Evolutionary conservation across 2,329 filamentous ascomycete genomes (phyloP), one percentile per base, ranked within the genome.

Genomic region (Balansia obtecta): DNA sequence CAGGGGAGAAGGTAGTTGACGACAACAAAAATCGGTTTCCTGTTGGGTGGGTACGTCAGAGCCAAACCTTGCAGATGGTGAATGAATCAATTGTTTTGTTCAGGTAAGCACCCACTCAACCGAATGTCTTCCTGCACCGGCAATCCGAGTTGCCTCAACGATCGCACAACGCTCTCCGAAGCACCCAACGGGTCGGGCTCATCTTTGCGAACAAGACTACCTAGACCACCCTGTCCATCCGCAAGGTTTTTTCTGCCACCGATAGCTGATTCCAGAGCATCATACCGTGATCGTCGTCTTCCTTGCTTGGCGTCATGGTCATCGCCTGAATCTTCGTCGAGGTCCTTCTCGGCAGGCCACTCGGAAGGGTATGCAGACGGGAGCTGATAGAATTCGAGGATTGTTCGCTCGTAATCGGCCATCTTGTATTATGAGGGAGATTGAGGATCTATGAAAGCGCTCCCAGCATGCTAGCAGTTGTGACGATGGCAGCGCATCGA

Each of bases 1-100:
- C 82, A 2, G 93, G 93, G 0, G 89, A 95, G 71, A 98, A 98
- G 47, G 87, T 90, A 12, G 91, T 97, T 15, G 91, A 97, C 11
- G 90, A 96, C 20, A 98, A 79, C 50, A 98, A 79, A 68, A 97
- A 98, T 55, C 89, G 87, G 63, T 95, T 96, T 52, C 86, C 85
- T 86, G 63, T 46, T 34, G 9, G 30, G 9, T 41, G 37, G 43
- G 15, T 42, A 15, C 11, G 53, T 62, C 53, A 63, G 56, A 51
- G 22, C 18, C n/a, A 18, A 13, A 2, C 16, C 1, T 16, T 11
- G 6, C 4, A 2, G 8, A 77, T 27, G 27, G 27, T 27, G 27
- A 27, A 27, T 27, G 27, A 27, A 27, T 27, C 4, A 27, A 27
- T 27, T 27, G 27, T 22, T 22, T 2, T 22, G 20, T 27, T 27